Conservation (phyloP, 2,329 filamentous ascomycete genomes). For the Nemania sp. region DNA sequence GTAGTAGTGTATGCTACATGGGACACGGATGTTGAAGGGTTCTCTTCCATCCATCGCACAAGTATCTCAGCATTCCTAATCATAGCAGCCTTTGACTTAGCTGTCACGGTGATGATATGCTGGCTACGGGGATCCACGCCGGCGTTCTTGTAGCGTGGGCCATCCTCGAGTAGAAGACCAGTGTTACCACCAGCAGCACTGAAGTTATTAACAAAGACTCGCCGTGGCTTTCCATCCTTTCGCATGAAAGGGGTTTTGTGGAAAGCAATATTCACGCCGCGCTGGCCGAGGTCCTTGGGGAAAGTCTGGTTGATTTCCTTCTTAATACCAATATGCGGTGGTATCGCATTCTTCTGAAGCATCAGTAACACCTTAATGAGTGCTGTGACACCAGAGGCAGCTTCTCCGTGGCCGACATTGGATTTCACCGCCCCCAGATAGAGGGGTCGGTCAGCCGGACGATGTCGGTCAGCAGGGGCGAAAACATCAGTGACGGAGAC, state of each 20-base stretch:
- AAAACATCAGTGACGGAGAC: constrained; percentile 73
- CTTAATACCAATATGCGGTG: constrained; percentile 77
- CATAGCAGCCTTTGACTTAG: constrained; percentile 67
- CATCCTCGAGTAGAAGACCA: constrained; percentile 73
- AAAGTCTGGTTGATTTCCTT: constrained; percentile 70
- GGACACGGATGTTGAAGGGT: constrained; percentile 64
- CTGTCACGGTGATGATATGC: constrained; percentile 71
- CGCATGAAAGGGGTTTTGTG: constrained; percentile 64
- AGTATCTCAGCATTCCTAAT: constrained; percentile 68
- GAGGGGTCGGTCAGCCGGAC: constrained; percentile 64
- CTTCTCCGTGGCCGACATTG: constrained; percentile 73
- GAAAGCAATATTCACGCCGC: constrained; percentile 70
- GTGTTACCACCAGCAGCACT: constrained; percentile 79
- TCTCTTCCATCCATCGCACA: constrained; percentile 64
- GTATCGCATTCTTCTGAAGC: constrained; percentile 72
- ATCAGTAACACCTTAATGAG: constrained; percentile 74
- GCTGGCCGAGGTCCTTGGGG: constrained; percentile 66
- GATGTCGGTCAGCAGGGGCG: constrained; percentile 60
- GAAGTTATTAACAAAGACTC: constrained; percentile 75
- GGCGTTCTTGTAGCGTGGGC: constrained; percentile 55
- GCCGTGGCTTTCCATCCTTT: constrained; percentile 59
- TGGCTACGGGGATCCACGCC: constrained; percentile 64
- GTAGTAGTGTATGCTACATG: constrained; percentile 76
- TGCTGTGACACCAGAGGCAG: constrained; percentile 71
- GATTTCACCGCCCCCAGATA: constrained; percentile 73